Evolutionary conservation across 768 basidiomycete species (phyloP).

Genomic region (Plicaturopsis crispa): DNA sequence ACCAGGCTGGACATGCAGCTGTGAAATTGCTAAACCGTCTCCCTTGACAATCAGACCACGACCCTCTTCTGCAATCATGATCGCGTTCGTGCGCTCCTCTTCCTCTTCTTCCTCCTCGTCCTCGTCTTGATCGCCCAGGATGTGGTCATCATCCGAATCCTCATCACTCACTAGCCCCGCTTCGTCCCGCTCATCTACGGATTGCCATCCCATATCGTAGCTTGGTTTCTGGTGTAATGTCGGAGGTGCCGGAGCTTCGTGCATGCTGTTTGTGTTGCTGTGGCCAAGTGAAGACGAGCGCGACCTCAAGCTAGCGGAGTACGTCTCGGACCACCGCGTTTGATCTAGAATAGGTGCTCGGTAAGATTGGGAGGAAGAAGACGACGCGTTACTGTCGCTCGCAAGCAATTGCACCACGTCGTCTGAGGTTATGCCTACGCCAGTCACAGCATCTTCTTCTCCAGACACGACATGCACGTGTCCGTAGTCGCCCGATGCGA

Average conservation of each 20-base stretch:
- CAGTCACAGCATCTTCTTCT: conserved; percentile 40
- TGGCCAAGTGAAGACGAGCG: conserved; percentile 63
- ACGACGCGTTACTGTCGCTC: conserved; percentile 38
- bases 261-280: conserved; percentile 28
- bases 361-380: conserved; percentile 36
- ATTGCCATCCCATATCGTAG: conserved; percentile 71
- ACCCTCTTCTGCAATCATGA: conserved; percentile 78
- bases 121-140: conserved; percentile 41
- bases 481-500: conserved; percentile 52
- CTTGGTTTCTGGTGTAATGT: conserved; percentile 58
- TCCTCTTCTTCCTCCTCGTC: conserved; percentile 42
- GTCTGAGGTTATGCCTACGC: conserved; percentile 59
- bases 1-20: conserved; percentile 72
- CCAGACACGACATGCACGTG: conserved; percentile 60
- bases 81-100: conserved; percentile 70
- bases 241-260: conserved; percentile 31
- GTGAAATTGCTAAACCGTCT: conserved; percentile 48
- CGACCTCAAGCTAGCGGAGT: conserved; percentile 56
- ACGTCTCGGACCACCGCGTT: conserved; percentile 67
- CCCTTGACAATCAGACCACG: conserved; percentile 77
- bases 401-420: conserved; percentile 55
- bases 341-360: conserved; percentile 56
- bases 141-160: conserved; percentile 34
- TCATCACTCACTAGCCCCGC: conserved; percentile 46
- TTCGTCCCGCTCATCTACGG: conserved; percentile 68